Conservation (phyloP, 2,329 filamentous ascomycete species). For the Aspergillus fijiensis region DNA sequence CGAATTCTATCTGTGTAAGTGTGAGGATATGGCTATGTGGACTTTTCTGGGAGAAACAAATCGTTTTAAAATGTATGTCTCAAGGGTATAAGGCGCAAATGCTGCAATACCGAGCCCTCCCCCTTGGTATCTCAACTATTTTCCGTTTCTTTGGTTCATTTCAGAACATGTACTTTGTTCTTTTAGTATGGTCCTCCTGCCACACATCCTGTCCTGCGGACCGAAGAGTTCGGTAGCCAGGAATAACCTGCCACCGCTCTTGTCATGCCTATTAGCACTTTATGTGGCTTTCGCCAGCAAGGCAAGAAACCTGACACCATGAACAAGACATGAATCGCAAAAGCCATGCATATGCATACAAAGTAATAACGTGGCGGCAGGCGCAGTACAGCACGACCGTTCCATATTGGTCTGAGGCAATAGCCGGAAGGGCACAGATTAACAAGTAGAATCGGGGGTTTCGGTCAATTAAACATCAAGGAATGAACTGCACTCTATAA, state of each 20-base stretch:
- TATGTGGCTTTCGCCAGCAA: neutral
- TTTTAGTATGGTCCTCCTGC: neutral
- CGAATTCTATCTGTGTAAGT: neutral
- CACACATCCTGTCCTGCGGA: neutral
- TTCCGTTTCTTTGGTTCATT: neutral
- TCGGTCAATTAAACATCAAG: slow-evolving; percentile 21
- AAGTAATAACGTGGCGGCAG: slow-evolving; percentile 10
- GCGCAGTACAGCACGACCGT: slow-evolving; percentile 14
- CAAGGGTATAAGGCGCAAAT: neutral
- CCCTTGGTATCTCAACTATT: neutral
- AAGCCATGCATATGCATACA: neutral
- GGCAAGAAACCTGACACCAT: slow-evolving; percentile 7
- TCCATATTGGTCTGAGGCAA: slow-evolving; percentile 12
- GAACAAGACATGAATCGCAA: neutral
- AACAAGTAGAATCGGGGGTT: slow-evolving; percentile 17
- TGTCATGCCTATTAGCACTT: neutral
- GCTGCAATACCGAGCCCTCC: neutral
- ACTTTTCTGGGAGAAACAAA: neutral
- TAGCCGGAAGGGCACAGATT: slow-evolving; percentile 9
- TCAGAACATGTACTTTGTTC: neutral
- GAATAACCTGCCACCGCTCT: neutral
- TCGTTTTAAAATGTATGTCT: neutral
- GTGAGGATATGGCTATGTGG: neutral
- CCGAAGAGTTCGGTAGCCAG: neutral
- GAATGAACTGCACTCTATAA: slow-evolving; percentile 32